A percentile compares a stretch with the other conserved stretches of the same genome.
Conservation (phyloP, 2,329 filamentous ascomycete genomes). For the Penicillium sp. region DNA sequence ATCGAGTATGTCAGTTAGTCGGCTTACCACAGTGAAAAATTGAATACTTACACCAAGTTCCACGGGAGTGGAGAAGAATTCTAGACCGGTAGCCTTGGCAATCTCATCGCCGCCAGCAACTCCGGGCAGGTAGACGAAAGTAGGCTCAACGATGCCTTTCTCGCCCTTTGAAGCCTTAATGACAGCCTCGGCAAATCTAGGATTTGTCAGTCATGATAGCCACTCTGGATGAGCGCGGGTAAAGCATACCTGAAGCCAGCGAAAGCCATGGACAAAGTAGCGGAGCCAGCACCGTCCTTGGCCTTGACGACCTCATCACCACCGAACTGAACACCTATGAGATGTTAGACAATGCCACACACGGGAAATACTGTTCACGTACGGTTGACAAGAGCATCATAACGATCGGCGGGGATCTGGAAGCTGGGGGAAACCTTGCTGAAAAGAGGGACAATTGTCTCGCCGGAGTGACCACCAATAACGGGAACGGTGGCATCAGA, state of each 20-base stretch:
- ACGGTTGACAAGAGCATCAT: slow-evolving; percentile 86
- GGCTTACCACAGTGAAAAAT: slow-evolving; percentile 1
- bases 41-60: slow-evolving; percentile 79
- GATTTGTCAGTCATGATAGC: slow-evolving; percentile 18
- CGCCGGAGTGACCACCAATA: slow-evolving; percentile 94
- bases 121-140: slow-evolving; percentile 92
- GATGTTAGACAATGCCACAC: slow-evolving; percentile 8
- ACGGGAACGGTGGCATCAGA: slow-evolving; percentile 84
- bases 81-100: slow-evolving; percentile 74
- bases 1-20: slow-evolving; percentile 29
- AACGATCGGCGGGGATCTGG: slow-evolving; percentile 82
- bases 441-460: slow-evolving; percentile 97
- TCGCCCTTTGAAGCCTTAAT: slow-evolving; percentile 85
- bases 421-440: slow-evolving; percentile 81
- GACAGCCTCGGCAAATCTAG: slow-evolving; percentile 88
- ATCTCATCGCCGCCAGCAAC: slow-evolving; percentile 84
- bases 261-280: slow-evolving; percentile 92
- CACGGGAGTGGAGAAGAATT: slow-evolving; percentile 95
- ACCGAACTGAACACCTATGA: slow-evolving; percentile 79
- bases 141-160: slow-evolving; percentile 90
- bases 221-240: slow-evolving; percentile 12
- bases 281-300: slow-evolving; percentile 87
- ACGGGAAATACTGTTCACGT: slow-evolving; percentile 30
- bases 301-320: slow-evolving; percentile 96
- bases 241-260: slow-evolving; percentile 78